Percentiles rank a stretch among this genome's conserved stretches.
phyloP scores from a whole-genome alignment of 1,139 yeast genomes.

The Debaryomyces sp. region DNA sequence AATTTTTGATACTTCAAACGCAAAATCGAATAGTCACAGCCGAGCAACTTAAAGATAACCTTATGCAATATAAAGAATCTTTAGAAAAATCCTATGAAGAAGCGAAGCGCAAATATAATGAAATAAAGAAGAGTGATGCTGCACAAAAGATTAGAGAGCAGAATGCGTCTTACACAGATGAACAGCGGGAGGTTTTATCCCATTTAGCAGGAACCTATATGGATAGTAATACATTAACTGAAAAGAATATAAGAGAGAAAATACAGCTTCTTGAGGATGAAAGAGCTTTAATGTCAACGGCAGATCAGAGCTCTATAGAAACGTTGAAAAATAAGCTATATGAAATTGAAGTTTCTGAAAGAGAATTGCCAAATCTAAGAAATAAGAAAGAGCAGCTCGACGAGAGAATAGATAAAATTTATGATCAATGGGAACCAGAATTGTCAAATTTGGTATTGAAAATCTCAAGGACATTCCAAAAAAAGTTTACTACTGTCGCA shows the following conservation, averaged over 20 bases:
- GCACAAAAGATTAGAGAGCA: conserved; percentile 44
- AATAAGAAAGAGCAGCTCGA: conserved; percentile 27
- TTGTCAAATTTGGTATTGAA: conserved; percentile 50
- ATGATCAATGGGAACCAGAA: conserved; percentile 59
- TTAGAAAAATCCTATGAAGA: conserved; percentile 35
- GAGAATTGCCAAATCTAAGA: conserved; percentile 37
- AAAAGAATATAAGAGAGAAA: conserved; percentile 31
- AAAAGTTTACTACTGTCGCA: conserved; percentile 72
- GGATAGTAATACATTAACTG: conserved; percentile 44
- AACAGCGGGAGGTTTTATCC: conserved; percentile 44
- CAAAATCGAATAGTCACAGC: conserved; percentile 38
- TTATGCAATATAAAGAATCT: conserved; percentile 32
- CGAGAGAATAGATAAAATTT: conserved; percentile 40
- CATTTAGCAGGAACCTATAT: conserved; percentile 48
- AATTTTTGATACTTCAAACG: conserved; percentile 29
- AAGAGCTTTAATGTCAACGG: conserved; percentile 38
- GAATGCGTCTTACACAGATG: conserved; percentile 43
- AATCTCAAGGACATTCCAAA: conserved; percentile 65
- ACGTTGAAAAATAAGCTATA: conserved; percentile 31
- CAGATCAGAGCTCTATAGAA: conserved; percentile 41
- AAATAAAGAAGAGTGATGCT: conserved; percentile 47
- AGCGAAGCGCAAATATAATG: conserved; percentile 45
- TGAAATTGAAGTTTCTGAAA: conserved; percentile 33
- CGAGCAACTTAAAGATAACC: conserved; percentile 31
- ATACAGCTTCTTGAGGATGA: conserved; percentile 43